A percentile compares a stretch with the other conserved stretches of the same genome.
Evolutionary conservation across 2,329 filamentous ascomycete genomes (phyloP).

Genomic region (Cordyceps sp.): DNA sequence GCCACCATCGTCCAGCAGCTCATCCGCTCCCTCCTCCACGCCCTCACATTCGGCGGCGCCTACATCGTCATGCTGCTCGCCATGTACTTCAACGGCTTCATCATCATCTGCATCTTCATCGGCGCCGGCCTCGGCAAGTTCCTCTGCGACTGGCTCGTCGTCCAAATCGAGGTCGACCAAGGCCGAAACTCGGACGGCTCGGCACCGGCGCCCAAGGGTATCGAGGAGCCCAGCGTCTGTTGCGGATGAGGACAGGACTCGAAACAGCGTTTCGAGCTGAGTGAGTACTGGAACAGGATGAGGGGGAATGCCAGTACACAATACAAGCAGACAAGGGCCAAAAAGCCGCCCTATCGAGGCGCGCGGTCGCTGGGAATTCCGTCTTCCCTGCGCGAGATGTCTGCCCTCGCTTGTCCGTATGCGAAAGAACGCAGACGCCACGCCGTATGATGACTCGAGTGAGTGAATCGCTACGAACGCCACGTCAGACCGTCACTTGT

Average conservation of each 20-base stretch:
- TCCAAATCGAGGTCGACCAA: constrained; percentile 19
- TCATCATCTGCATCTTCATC: constrained; percentile 62
- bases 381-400: too few relatives aligned
- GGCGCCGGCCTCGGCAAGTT: constrained; percentile 35
- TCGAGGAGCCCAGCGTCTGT: constrained; percentile 30
- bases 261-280: too few relatives aligned
- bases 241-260: constrained; percentile 18
- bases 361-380: too few relatives aligned
- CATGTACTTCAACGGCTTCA: constrained; percentile 51
- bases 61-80: constrained; percentile 61
- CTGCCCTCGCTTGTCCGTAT: too few relatives aligned
- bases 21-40: constrained; percentile 48
- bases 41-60: constrained; percentile 53
- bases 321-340: not conserved
- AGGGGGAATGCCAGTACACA: not conserved
- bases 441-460: too few relatives aligned
- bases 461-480: too few relatives aligned
- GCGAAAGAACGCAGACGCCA: too few relatives aligned
- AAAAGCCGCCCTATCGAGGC: too few relatives aligned
- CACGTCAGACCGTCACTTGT: too few relatives aligned
- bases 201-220: constrained; percentile 10
- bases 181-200: constrained; percentile 7
- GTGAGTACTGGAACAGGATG: too few relatives aligned
- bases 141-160: constrained; percentile 34
- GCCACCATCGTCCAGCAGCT: constrained; percentile 49